Evolutionary conservation across 2,329 filamentous ascomycete genomes (phyloP).

Genomic region (Orbilia brochopaga): DNA sequence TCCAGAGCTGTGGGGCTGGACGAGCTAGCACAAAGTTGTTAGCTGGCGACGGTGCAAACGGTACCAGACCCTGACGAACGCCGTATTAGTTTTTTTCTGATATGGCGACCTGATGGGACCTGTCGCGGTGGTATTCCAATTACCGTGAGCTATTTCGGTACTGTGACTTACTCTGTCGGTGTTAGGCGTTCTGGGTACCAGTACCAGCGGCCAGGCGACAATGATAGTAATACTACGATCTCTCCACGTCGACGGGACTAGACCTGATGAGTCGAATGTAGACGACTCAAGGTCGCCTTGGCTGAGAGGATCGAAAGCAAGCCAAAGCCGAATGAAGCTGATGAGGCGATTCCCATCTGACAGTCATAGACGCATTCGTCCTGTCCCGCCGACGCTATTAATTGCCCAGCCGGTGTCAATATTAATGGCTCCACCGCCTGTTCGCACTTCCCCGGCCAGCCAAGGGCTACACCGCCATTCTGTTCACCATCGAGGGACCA

Average conservation of each 20-base stretch:
- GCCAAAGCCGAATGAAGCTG: too few relatives aligned
- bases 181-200: background rate
- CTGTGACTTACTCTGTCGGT: background rate
- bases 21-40: slow-evolving; percentile 1
- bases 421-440: slow-evolving; percentile 29
- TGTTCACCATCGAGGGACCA: slow-evolving; percentile 35
- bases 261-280: background rate
- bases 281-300: too few relatives aligned
- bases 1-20: background rate
- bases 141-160: slow-evolving; percentile 5
- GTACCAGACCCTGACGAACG: background rate
- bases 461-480: slow-evolving; percentile 46
- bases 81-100: background rate
- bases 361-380: too few relatives aligned
- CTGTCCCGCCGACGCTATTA: too few relatives aligned
- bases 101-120: background rate
- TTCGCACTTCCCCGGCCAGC: slow-evolving; percentile 34
- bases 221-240: background rate
- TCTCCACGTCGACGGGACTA: background rate
- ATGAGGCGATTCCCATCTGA: too few relatives aligned
- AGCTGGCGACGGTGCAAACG: background rate
- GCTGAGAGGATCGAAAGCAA: too few relatives aligned
- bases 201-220: background rate
- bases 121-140: background rate
- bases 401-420: background rate